phyloP scores from a whole-genome alignment of 257 asterid species.

The Eustoma russellianum region DNA sequence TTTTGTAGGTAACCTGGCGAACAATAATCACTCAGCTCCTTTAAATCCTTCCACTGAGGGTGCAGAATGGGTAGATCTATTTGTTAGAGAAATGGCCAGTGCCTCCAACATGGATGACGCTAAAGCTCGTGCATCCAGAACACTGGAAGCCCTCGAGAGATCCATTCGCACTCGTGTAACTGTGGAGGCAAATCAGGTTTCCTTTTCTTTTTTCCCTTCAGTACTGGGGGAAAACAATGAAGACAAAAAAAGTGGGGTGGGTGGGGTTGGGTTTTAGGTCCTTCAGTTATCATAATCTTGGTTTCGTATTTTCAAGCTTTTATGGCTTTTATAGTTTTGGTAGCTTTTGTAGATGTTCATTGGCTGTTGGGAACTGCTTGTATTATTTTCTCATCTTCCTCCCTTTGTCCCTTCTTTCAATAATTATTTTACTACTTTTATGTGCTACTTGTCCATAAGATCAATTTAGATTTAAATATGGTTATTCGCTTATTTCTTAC shows the following conservation, averaged over 20 bases:
- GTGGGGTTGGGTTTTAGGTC: not conserved
- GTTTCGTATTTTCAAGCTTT: not conserved
- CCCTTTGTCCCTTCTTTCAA: not conserved
- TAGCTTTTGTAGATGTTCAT: too few species aligned
- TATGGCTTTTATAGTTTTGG: too few species aligned
- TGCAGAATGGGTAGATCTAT: constrained; percentile 37
- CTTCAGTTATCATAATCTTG: not conserved
- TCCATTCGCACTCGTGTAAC: constrained; percentile 31
- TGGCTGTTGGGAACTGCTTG: not conserved
- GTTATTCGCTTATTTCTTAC: not conserved
- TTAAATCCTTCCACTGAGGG: constrained; percentile 18
- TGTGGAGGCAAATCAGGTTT: constrained; percentile 55
- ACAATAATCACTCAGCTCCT: constrained; percentile 31
- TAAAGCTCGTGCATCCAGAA: constrained; percentile 38
- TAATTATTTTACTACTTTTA: not conserved
- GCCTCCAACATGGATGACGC: constrained; percentile 39
- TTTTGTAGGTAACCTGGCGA: constrained; percentile 21
- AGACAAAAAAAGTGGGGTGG: too few species aligned
- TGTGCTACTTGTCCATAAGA: too few species aligned
- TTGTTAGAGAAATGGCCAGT: constrained; percentile 39
- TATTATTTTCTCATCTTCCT: not conserved
- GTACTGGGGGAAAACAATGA: not conserved
- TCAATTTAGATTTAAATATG: not conserved
- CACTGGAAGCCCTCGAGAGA: constrained; percentile 37
- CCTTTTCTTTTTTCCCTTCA: not conserved